Percentiles rank a stretch among this genome's conserved stretches.
These are phyloP conservation scores for Fragaria nilgerrensis DNA, from an alignment of 306 rosid species.

Conservation along the genomic window DNA sequence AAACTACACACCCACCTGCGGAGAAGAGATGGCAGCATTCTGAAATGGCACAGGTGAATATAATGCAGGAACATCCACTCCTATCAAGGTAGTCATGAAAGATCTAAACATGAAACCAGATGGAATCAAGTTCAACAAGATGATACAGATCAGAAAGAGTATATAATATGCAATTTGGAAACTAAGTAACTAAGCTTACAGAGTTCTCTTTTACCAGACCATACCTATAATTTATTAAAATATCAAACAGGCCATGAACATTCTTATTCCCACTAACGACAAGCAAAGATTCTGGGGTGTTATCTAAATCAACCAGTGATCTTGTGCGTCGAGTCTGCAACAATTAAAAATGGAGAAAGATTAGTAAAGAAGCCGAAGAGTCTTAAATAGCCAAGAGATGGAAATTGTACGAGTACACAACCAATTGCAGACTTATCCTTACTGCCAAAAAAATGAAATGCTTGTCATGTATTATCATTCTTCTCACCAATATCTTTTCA, in stretches of 20 bases:
- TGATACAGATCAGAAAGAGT: conserved; percentile 7
- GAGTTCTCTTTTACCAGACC: neutral
- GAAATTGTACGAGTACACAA: neutral
- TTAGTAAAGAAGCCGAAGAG: neutral
- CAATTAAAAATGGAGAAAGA: conserved; percentile 11
- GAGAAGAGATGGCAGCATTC: conserved; percentile 78
- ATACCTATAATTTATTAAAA: conserved; percentile 85
- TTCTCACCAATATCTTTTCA: conserved; percentile 6
- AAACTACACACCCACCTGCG: conserved; percentile 50
- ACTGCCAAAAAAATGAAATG: neutral
- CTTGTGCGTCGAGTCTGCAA: conserved; percentile 66
- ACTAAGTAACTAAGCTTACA: conserved; percentile 12
- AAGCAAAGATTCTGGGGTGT: conserved; percentile 77
- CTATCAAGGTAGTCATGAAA: conserved; percentile 62
- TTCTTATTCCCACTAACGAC: conserved; percentile 60
- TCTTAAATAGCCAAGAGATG: neutral
- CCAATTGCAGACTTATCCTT: neutral
- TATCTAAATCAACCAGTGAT: conserved; percentile 66
- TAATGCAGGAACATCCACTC: conserved; percentile 77
- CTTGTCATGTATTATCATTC: neutral
- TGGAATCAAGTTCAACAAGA: conserved; percentile 19
- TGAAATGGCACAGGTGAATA: conserved; percentile 82
- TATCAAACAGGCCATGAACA: conserved; percentile 77
- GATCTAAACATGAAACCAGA: conserved; percentile 49
- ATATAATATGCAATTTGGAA: conserved; percentile 19